Evolutionary conservation across 139 green algal genomes (phyloP).

Genomic region (Marvania coccoides): DNA sequence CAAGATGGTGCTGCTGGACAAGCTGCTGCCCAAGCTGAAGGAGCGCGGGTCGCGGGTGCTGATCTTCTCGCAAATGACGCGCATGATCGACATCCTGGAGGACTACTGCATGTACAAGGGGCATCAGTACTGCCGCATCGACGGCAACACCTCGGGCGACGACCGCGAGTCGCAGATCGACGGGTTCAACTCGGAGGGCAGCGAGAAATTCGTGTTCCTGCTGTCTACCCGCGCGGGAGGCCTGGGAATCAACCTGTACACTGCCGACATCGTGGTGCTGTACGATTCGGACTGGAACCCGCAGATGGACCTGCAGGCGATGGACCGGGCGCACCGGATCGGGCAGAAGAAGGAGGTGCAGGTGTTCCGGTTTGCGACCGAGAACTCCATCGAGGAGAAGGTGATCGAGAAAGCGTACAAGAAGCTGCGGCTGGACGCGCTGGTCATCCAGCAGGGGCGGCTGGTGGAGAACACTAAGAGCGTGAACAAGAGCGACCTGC

Average conservation of each 20-base stretch:
- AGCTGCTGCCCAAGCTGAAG: slow-evolving; percentile 80
- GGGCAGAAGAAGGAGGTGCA: slow-evolving; percentile 99
- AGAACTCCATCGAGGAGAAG: slow-evolving; percentile 98
- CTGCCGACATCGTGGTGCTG: slow-evolving; percentile 94
- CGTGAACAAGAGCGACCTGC: slow-evolving; percentile 98
- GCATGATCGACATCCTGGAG: slow-evolving; percentile 94
- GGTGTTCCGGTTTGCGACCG: slow-evolving; percentile 96
- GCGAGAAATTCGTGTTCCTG: slow-evolving; percentile 93
- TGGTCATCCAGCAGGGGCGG: slow-evolving; percentile 99
- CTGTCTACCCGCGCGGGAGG: slow-evolving; percentile 91
- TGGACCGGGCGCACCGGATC: slow-evolving; percentile 98
- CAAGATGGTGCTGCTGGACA: slow-evolving; percentile 91
- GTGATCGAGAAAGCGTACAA: slow-evolving; percentile 99
- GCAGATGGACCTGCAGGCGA: slow-evolving; percentile 79
- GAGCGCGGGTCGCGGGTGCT: slow-evolving; percentile 69
- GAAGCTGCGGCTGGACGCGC: slow-evolving; percentile 96
- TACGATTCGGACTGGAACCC: slow-evolving; percentile 85
- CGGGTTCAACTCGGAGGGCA: slow-evolving; percentile 75
- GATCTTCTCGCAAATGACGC: slow-evolving; percentile 91
- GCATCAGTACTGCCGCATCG: slow-evolving; percentile 91
- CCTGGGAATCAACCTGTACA: slow-evolving; percentile 96
- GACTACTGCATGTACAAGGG: slow-evolving; percentile 84
- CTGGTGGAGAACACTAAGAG: slow-evolving; percentile 81
- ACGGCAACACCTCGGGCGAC: slow-evolving; percentile 94
- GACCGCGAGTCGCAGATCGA: slow-evolving; percentile 91